Evolutionary conservation across 2,329 filamentous ascomycete genomes (phyloP).

Genomic region (Emergomyces pasteurianus): DNA sequence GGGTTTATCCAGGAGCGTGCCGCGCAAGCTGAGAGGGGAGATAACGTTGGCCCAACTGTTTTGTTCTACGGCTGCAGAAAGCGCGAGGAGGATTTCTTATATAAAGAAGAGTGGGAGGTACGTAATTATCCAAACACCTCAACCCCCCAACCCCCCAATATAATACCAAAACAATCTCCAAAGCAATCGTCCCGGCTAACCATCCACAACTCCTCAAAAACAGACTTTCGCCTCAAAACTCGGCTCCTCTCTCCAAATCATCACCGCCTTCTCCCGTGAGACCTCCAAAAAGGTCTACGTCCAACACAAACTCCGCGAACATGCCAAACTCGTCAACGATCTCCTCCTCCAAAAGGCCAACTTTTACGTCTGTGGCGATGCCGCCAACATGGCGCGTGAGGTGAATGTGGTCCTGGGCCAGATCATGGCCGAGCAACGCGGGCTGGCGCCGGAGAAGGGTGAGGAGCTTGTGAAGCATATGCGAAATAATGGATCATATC

Average conservation of each 20-base stretch:
- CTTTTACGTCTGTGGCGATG: constrained; percentile 97
- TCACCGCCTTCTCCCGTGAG: constrained; percentile 93
- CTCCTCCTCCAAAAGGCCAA: constrained; percentile 75
- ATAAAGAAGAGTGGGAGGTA: constrained; percentile 86
- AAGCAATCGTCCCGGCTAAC: background rate
- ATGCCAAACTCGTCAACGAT: constrained; percentile 72
- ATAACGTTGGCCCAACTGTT: constrained; percentile 73
- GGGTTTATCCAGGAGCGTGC: constrained; percentile 91
- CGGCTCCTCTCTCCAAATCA: constrained; percentile 77
- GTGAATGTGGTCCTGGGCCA: constrained; percentile 78
- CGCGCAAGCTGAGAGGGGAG: constrained; percentile 65
- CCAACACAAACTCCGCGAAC: constrained; percentile 80
- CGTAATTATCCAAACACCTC: constrained; percentile 24
- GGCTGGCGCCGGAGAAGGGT: constrained; percentile 70
- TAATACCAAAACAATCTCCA: background rate
- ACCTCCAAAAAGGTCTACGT: constrained; percentile 85
- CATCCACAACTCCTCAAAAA: constrained; percentile 12
- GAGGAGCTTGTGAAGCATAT: constrained; percentile 97
- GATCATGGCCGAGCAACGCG: constrained; percentile 75
- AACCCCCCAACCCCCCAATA: background rate
- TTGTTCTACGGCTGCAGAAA: constrained; percentile 95
- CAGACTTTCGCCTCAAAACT: constrained; percentile 74
- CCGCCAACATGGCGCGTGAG: constrained; percentile 91
- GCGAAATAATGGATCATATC: constrained; percentile 90
- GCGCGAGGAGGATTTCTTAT: constrained; percentile 79